These are phyloP conservation scores for Pholiota molesta DNA, from an alignment of 768 basidiomycete species.

Conservation along the genomic window DNA sequence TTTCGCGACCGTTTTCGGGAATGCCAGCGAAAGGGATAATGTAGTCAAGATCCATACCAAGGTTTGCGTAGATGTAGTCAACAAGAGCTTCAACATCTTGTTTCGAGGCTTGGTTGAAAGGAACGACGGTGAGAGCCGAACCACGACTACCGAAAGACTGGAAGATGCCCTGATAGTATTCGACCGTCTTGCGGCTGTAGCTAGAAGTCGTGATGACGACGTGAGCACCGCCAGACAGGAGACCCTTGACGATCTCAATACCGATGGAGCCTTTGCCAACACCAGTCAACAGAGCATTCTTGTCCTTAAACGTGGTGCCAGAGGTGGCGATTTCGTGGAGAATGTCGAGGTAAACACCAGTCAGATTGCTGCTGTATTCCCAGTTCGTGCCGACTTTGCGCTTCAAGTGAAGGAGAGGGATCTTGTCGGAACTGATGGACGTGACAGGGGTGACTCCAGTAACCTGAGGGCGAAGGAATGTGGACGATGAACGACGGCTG, in stretches of 20 bases:
- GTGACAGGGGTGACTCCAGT: conserved; percentile 77
- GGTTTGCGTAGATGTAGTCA: conserved; percentile 95
- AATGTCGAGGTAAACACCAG: conserved; percentile 94
- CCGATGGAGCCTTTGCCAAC: conserved; percentile 99
- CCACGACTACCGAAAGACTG: conserved; percentile 94
- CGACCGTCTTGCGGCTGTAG: conserved; percentile 93
- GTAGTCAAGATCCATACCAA: conserved; percentile 97
- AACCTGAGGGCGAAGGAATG: conserved; percentile 93
- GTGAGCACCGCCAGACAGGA: conserved; percentile 94
- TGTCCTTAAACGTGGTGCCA: conserved; percentile 98
- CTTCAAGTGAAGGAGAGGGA: conserved; percentile 95
- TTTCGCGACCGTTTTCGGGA: conserved; percentile 98
- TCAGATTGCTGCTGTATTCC: conserved; percentile 98
- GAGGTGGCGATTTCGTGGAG: conserved; percentile 98
- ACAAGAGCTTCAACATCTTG: conserved; percentile 98
- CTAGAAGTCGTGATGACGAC: conserved; percentile 98
- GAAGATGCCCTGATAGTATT: conserved; percentile 98
- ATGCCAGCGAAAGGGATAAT: conserved; percentile 98
- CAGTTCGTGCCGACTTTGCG: conserved; percentile 93
- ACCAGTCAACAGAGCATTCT: conserved; percentile 97
- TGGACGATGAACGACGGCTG: conserved; percentile 89
- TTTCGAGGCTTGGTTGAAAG: conserved; percentile 99
- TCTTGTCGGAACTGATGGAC: conserved; percentile 77
- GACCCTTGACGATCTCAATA: conserved; percentile 95
- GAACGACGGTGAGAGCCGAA: conserved; percentile 96